Base-by-base conservation (phyloP, 768 basidiomycete genomes). In the Boletales sp. region DNA sequence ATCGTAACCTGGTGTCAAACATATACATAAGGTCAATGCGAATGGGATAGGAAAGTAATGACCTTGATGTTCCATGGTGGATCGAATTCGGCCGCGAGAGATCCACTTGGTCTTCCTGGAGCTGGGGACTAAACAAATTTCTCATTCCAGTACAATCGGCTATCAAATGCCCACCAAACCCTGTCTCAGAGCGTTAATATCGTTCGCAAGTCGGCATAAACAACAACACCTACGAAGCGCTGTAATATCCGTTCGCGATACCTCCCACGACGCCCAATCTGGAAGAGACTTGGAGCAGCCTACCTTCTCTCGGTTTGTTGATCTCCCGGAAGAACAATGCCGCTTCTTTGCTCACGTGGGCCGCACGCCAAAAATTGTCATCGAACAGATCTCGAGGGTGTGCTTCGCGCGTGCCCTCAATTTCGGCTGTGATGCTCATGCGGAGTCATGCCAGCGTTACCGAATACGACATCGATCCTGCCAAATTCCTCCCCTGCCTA, bases 271-370 rank as follows among this genome's bases (percentile, higher is more conserved):
- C 12, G 3, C 70, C 74, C 2, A 63, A 44, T 38, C 55, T 54
- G 2, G 74, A 74, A 34, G 66, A 69, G 15, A 66, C 66, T 40
- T 74, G 71, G 5, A 77, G 52, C 10, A 78, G 53, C 10, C 65
- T 57, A 1, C 75, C 74, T 8, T 72, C 73, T 0, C 53, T 48
- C 0, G 75, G 73, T 15, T 57, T 60, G 45, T 73, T 73, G 32
- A 66, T 61, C 41, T 73, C 68, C 13, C 72, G 65, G 56, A 76
- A 72, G 44, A 66, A 62, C 28, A 52, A 50, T 18, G 69, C 52
- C 1, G 70, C 63, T 42, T 71, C 60, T 36, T 44, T 56, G 15
- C 51, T 60, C 21, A 74, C 66, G 35, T 62, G 55, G 19, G 52
- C 51, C 30, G 63, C 61, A 17, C 70, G 68, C 69, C 67, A 72